These are phyloP conservation scores for Thuja plicata DNA, from an alignment of 83 land plant species.

Conservation along the genomic window DNA sequence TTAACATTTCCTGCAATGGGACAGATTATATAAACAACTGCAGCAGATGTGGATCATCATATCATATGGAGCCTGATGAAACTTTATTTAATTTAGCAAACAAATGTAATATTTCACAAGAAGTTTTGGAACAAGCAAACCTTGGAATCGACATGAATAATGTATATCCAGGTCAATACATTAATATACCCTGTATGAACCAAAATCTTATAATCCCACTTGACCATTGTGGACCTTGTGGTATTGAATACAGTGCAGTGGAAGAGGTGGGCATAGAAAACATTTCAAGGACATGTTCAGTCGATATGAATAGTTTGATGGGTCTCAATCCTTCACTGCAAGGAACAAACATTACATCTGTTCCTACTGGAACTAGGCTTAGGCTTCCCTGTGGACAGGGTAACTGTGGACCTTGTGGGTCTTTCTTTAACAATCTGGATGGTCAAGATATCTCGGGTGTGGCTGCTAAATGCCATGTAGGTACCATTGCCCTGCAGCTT, in stretches of 20 bases:
- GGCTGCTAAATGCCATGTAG: no score
- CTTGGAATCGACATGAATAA: neutral
- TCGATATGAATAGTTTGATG: neutral
- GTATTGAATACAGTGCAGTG: neutral
- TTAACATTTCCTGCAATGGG: neutral
- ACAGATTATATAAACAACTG: conserved; percentile 1
- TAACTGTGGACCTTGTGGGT: no score
- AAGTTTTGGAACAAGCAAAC: neutral
- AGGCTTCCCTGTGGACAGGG: no score
- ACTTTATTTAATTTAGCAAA: neutral
- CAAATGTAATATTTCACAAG: neutral
- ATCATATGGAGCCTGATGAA: neutral
- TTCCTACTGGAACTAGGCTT: neutral
- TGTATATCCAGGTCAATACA: neutral
- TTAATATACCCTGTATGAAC: neutral
- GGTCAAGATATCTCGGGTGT: no score
- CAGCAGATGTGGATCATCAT: neutral
- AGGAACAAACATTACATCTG: neutral
- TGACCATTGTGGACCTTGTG: neutral
- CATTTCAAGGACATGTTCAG: neutral
- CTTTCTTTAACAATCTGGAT: no score
- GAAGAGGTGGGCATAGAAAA: neutral
- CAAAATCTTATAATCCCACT: neutral
- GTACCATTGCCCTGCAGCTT: neutral
- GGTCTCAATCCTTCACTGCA: neutral